A percentile compares a stretch with the other conserved stretches of the same genome.
Evolutionary conservation across 306 rosid species (phyloP).

Genomic region (Potentilla sterilis): DNA sequence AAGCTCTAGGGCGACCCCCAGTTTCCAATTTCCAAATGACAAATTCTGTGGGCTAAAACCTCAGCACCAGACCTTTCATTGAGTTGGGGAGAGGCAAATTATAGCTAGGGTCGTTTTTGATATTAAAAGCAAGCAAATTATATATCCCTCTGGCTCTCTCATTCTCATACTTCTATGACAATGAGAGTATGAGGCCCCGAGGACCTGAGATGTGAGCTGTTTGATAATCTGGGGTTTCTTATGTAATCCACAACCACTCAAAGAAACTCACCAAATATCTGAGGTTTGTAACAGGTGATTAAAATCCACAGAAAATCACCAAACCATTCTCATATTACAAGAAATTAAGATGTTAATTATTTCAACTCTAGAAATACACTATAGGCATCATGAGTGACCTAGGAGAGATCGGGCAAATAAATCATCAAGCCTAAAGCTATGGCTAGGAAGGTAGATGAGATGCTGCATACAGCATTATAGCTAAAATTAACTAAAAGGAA

Average conservation of each 20-base stretch:
- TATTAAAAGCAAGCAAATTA: conserved; percentile 5
- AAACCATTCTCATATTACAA: not conserved
- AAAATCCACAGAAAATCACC: not conserved
- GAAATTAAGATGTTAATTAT: not conserved
- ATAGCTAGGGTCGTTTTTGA: not conserved
- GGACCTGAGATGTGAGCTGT: conserved; percentile 8
- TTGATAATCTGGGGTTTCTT: not conserved
- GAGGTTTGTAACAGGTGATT: conserved; percentile 1
- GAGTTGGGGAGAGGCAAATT: not conserved
- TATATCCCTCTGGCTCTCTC: not conserved
- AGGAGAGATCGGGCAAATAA: not conserved
- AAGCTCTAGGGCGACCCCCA: conserved; percentile 1
- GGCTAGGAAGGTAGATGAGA: not conserved
- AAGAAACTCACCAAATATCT: conserved; percentile 7
- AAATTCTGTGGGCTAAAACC: conserved; percentile 23
- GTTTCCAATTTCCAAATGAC: conserved; percentile 20
- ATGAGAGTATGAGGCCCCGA: not conserved
- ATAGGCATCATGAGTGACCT: not conserved
- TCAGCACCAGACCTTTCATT: conserved; percentile 8
- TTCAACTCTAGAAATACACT: not conserved
- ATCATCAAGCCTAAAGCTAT: not conserved
- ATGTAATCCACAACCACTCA: not conserved
- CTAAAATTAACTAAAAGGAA: not conserved
- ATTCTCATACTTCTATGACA: not conserved
- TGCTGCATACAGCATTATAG: not conserved